Evolutionary conservation across 2,329 filamentous ascomycete genomes (phyloP), one percentile per base, ranked within the genome.

Genomic region (Ploettnerulaceae sp.): DNA sequence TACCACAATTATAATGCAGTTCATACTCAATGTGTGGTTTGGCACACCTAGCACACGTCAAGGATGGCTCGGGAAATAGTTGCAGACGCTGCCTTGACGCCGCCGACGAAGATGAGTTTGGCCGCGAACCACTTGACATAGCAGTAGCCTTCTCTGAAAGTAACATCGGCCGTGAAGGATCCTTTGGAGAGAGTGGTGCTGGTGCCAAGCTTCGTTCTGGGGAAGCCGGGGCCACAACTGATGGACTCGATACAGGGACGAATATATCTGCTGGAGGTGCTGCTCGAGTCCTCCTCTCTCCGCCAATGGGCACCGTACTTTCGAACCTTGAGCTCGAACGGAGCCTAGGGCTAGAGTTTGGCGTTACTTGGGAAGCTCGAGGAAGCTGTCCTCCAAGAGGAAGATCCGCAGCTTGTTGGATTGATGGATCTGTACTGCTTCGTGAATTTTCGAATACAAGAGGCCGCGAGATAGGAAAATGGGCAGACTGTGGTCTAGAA

Each of bases 1-100:
- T 71, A 2, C 69, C 65, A 65, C 91, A 97, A 61, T 86, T 86
- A 67, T 91, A 95, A 65, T 96, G 88, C 2, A 95, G 69, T 7
- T 88, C 81, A 57, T 95, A 89, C 62, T 95, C 84, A 28, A 96
- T 90, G 50, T 89, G 77, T 5, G 71, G 60, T 53, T 76, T 84
- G 15, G 72, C 69, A 63, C 91, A 97, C 7, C 78, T 72, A 28
- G 81, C 76, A 63, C 91, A 96, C 7, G 72, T 73, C 40, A 95
- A 78, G 1, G 79, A 80, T 1, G 89, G 88, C 60, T 94, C 88
- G 1, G 71, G 65, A 53, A 77, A 87, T 1, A 79, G 67, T 57
- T 77, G 69, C 15, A 55, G 41, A 3, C 52, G 55, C 33, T 60
- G 49, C 31, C 56, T 53, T 31, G 63, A 62, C 12, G 61, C 59